Base-by-base conservation (phyloP, 176 grass and related monocot species). In the Aegilops longissima region DNA sequence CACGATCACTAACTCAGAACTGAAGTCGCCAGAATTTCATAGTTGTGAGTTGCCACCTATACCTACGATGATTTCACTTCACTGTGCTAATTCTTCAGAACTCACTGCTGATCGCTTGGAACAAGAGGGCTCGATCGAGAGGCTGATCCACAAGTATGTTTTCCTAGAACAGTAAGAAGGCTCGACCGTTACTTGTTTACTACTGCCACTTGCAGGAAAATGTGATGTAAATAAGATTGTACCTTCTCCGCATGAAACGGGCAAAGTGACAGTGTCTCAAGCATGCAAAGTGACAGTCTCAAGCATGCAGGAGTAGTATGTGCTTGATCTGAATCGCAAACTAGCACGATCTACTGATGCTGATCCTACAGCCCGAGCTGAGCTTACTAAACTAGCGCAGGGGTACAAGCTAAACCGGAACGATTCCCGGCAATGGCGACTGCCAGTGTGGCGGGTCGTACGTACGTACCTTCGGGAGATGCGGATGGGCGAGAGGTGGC, bases 381-480 rank as follows among this genome's bases (percentile, higher is more conserved):
- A 29, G 8, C 25, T 25, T 25, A 25, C 25, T 25, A 25, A 25
- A 25, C 29, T 68, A 33, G 65, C 7, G 30, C 30, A 68, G 16
- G 65, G 7, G 66, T 29, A 20, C 30, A 6, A 72, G 21, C 10
- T 18, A 29, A 38, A n/a, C 75, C 11, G 52, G 40, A 12, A 25
- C 25, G 25, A 25, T 25, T 25, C 25, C 25, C 25, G 25, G 25
- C 25, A 25, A 25, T 25, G 25, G 25, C 25, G 25, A 25, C 25
- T 25, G 25, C 25, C 25, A 25, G 25, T 25, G 25, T 25, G 25
- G 47, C 13, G 47, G 14, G 13, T 25, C 40, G 40, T 42, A 9
- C 20, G 18, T 4, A 2, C 18, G 36, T 87, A 92, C 95, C 95
- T 92, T 30, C 95, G 86, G 40, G 90, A 84, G 82, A 97, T 87